phyloP scores from a whole-genome alignment of 2,329 filamentous ascomycete species.

The Monosporascus sp. region DNA sequence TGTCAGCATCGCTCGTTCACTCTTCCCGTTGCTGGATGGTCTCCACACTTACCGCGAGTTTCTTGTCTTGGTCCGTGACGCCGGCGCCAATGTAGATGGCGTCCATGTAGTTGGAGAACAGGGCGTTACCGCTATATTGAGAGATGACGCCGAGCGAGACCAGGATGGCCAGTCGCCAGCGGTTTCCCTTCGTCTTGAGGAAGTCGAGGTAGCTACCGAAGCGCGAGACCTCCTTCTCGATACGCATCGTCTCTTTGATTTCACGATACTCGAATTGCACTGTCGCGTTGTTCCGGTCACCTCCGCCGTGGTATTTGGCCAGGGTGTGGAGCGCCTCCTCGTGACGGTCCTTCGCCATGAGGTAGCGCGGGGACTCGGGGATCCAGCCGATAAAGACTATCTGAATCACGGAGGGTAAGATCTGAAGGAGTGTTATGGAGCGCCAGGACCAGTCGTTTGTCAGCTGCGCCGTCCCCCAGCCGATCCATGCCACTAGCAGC shows the following conservation, averaged over 20 bases:
- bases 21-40: neutral
- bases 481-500: constrained; percentile 51
- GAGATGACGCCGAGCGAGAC: constrained; percentile 62
- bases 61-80: constrained; percentile 51
- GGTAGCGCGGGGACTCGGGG: constrained; percentile 64
- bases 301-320: constrained; percentile 59
- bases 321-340: constrained; percentile 59
- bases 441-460: constrained; percentile 62
- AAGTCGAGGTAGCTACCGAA: constrained; percentile 56
- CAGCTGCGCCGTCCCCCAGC: constrained; percentile 58
- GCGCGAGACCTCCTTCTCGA: constrained; percentile 47
- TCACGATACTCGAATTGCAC: constrained; percentile 64
- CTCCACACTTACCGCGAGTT: constrained; percentile 42
- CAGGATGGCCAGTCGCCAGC: constrained; percentile 58
- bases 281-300: constrained; percentile 51
- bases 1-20: neutral
- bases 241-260: constrained; percentile 58
- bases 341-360: constrained; percentile 58
- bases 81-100: constrained; percentile 58
- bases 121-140: constrained; percentile 63
- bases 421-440: constrained; percentile 60
- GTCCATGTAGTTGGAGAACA: constrained; percentile 64
- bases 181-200: constrained; percentile 57
- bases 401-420: constrained; percentile 57
- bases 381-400: constrained; percentile 61